Base-by-base conservation (phyloP, 805 yeast species). In the Deakozyma indianensis region DNA sequence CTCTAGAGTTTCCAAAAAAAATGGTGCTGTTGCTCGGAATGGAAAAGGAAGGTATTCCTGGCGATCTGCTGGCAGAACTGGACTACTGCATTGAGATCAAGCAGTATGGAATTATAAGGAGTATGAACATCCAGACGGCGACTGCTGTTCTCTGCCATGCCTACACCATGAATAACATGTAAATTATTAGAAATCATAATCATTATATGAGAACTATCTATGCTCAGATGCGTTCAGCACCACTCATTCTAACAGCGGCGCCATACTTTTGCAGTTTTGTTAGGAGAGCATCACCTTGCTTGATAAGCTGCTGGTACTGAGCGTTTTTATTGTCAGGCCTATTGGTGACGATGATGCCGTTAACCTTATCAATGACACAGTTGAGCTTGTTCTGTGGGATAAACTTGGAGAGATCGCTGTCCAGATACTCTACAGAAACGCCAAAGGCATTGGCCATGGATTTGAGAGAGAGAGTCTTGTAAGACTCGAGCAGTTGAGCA, bases 71-170 rank as follows among this genome's bases (percentile, higher is more conserved):
- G 45, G 80, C 84, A 0, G 90, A 83, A 56, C 66, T 90, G 25
- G 96, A 88, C 57, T 67, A 79, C 52, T 88, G 96, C 59, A 77
- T 90, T 35, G 95, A 88, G 56, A 88, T 88, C 53, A 84, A 86
- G 57, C 97, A 88, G 59, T 80, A 77, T 35, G 97, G 97, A 15
- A 87, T 88, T 16, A 78, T 90, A 35, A 71, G 97, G 53, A 87
- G 96, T 1, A 88, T 88, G 97, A 88, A 88, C 57, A 88, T 88
- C 50, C 97, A 88, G 64, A 88, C 96, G 0, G 97, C 96, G 1
- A 80, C 96, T 0, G 97, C 96, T 0, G 87, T 88, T 20, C 76
- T 88, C 44, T 95, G 87, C 4, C 94, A 88, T 62, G 92, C 96
- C 0, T 88, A 90, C 56, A 78, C 20, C 16, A 56, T 24, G 49